Conservation (phyloP, 2,329 filamentous ascomycete species). For the Hypomyces perniciosus region DNA sequence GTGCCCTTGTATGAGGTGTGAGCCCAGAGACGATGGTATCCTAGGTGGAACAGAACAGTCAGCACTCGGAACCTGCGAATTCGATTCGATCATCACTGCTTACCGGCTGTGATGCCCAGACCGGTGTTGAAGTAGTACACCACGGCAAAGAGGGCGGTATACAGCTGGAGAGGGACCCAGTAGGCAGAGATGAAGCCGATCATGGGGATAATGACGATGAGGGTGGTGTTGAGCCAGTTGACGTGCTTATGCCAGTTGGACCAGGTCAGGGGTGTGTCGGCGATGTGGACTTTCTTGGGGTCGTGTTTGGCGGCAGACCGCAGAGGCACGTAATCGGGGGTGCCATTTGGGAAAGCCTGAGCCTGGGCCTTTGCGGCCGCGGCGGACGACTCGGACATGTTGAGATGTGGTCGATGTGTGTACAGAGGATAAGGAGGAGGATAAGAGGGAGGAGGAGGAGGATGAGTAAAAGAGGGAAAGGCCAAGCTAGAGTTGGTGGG, state of each 20-base stretch:
- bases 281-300: conserved; percentile 73
- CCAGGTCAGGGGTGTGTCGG: conserved; percentile 72
- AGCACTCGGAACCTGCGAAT: neutral
- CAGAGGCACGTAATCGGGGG: conserved; percentile 49
- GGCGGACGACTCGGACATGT: conserved; percentile 33
- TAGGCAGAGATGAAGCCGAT: conserved; percentile 66
- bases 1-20: conserved; percentile 77
- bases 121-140: conserved; percentile 80
- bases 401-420: conserved; percentile 2
- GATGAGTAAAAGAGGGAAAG: conserved; percentile 7
- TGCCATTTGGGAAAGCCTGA: conserved; percentile 45
- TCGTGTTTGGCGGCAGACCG: conserved; percentile 41
- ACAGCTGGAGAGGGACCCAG: conserved; percentile 68
- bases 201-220: conserved; percentile 74
- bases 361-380: conserved; percentile 34
- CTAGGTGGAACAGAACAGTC: conserved; percentile 10
- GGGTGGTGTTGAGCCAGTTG: conserved; percentile 83
- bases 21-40: conserved; percentile 69
- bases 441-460: neutral
- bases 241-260: conserved; percentile 88
- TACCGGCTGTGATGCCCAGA: conserved; percentile 72
- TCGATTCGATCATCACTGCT: conserved; percentile 21
- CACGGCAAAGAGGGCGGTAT: conserved; percentile 69
- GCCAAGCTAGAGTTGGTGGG: conserved; percentile 10
- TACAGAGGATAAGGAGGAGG: neutral